These are phyloP conservation scores for Wickerhamomyces hampshirensis DNA, from an alignment of 805 yeast species.

Conservation along the genomic window DNA sequence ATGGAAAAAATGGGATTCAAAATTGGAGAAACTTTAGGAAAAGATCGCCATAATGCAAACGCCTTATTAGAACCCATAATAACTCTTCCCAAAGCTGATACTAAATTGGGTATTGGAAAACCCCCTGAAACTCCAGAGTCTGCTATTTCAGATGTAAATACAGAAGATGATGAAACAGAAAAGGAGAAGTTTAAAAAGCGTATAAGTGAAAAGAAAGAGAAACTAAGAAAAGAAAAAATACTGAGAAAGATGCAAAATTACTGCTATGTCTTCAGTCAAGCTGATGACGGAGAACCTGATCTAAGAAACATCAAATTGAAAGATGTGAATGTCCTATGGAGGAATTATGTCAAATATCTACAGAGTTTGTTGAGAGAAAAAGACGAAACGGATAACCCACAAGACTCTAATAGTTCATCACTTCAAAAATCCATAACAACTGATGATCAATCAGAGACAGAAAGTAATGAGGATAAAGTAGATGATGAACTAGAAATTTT, in stretches of 20 bases:
- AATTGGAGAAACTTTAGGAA: conserved; percentile 43
- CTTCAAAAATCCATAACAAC: not conserved
- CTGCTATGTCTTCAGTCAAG: conserved; percentile 36
- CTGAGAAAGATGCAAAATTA: conserved; percentile 33
- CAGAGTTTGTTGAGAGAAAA: conserved; percentile 12
- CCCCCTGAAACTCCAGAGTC: conserved; percentile 2
- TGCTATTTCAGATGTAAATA: conserved; percentile 2
- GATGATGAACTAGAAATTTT: conserved; percentile 28
- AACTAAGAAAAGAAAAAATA: conserved; percentile 10
- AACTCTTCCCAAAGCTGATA: conserved; percentile 11
- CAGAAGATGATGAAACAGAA: conserved; percentile 11
- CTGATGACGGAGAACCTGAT: conserved; percentile 28
- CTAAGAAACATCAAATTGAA: conserved; percentile 23
- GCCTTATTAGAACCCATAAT: conserved; percentile 31
- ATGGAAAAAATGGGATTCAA: conserved; percentile 59
- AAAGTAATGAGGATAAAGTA: conserved; percentile 5
- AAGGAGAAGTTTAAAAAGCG: conserved; percentile 18
- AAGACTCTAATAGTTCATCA: conserved; percentile 5
- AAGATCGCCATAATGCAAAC: conserved; percentile 11
- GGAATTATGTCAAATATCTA: conserved; percentile 26
- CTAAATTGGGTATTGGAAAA: conserved; percentile 22
- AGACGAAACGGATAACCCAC: conserved; percentile 2
- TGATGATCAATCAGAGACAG: not conserved
- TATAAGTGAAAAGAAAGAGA: conserved; percentile 12
- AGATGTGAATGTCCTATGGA: conserved; percentile 39